Conservation (phyloP, 1,139 yeast genomes). For the Sugiyamaella neomexicana region DNA sequence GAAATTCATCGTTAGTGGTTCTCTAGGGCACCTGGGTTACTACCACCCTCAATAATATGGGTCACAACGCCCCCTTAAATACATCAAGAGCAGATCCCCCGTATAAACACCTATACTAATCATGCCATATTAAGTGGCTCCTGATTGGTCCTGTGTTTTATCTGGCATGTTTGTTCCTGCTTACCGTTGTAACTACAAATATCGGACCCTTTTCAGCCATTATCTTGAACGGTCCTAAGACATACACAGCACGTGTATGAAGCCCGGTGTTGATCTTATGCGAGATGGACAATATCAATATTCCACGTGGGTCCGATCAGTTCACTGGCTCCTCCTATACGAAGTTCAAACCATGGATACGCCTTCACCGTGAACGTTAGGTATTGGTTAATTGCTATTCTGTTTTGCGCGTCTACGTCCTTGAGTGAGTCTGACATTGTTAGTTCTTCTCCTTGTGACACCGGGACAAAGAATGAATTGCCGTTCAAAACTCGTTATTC, state of each 20-base stretch:
- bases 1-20: conserved; percentile 4
- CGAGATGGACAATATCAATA: neutral
- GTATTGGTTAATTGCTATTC: too few species aligned
- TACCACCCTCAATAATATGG: neutral
- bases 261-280: neutral
- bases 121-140: neutral
- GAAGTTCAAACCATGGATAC: neutral
- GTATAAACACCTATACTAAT: neutral
- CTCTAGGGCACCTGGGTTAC: neutral
- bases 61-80: too few species aligned
- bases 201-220: neutral
- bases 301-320: neutral
- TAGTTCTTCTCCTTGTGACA: too few species aligned
- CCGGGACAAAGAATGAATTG: too few species aligned
- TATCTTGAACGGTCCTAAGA: neutral
- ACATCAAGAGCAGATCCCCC: too few species aligned
- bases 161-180: neutral
- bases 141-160: neutral
- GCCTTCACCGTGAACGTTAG: too few species aligned
- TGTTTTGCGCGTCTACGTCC: too few species aligned
- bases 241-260: neutral
- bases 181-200: neutral
- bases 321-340: neutral
- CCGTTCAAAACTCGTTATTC: too few species aligned
- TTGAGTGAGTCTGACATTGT: too few species aligned